Evolutionary conservation across 495 filamentous ascomycete genomes (phyloP).

Genomic region (Xylaria flabelliformis): DNA sequence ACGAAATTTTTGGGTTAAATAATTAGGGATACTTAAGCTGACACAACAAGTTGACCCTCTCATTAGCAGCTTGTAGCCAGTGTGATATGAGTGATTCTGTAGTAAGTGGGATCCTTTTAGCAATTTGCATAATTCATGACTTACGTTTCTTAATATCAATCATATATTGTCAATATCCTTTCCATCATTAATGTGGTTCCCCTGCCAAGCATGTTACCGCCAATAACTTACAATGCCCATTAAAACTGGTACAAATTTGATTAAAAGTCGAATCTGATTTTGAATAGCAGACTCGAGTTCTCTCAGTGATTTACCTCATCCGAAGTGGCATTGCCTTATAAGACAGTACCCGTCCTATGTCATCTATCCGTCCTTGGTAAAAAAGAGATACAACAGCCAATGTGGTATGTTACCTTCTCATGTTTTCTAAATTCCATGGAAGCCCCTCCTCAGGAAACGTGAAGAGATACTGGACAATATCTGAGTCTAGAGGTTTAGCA

Average conservation of each 20-base stretch:
- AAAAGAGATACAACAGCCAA: not conserved
- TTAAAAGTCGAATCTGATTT: not conserved
- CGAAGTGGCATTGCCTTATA: not conserved
- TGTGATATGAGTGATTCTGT: too few relatives aligned
- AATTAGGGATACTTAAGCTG: too few relatives aligned
- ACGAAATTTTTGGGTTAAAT: not conserved
- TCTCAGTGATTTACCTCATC: not conserved
- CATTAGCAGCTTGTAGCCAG: too few relatives aligned
- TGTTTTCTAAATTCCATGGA: not conserved
- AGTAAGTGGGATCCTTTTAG: too few relatives aligned
- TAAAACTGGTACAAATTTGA: not conserved
- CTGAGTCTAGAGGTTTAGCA: not conserved
- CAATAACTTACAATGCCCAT: not conserved
- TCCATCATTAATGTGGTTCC: too few relatives aligned
- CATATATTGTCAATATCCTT: too few relatives aligned
- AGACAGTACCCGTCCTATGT: not conserved
- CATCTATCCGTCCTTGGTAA: not conserved
- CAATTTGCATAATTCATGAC: too few relatives aligned
- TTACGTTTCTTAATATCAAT: too few relatives aligned
- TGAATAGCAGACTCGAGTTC: not conserved
- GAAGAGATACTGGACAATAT: conserved; percentile 9
- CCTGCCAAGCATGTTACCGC: not conserved
- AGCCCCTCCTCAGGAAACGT: not conserved
- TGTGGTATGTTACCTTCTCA: not conserved
- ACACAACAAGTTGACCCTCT: too few relatives aligned